These are phyloP conservation scores for Pseudoperonospora humuli DNA, from an alignment of 352 stramenopile species.

Conservation along the genomic window DNA sequence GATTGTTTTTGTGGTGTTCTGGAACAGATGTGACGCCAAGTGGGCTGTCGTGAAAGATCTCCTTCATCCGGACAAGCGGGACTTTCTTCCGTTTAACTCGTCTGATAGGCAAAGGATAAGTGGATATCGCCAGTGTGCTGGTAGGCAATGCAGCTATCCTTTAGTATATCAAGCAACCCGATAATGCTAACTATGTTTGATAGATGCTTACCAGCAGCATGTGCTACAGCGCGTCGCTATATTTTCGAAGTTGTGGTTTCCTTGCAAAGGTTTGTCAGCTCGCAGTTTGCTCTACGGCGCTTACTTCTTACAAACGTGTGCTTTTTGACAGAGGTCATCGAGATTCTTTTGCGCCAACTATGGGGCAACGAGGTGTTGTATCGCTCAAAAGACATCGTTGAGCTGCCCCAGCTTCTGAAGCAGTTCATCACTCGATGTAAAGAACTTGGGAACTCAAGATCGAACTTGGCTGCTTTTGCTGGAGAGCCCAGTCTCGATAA, in stretches of 20 bases:
- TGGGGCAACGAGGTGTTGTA: slow-evolving; percentile 14
- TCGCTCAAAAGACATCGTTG: slow-evolving; percentile 11
- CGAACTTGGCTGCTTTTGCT: slow-evolving; percentile 21
- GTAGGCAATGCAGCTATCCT: slow-evolving; percentile 7
- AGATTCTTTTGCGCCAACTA: slow-evolving; percentile 28
- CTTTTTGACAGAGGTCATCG: slow-evolving; percentile 23
- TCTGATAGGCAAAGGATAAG: background rate
- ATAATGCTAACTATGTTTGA: slow-evolving; percentile 2
- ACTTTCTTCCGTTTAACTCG: slow-evolving; percentile 34
- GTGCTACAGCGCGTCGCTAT: slow-evolving; percentile 26
- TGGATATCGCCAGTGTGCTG: slow-evolving; percentile 11
- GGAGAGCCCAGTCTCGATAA: slow-evolving; percentile 3
- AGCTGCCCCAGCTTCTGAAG: slow-evolving; percentile 33
- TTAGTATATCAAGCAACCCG: background rate
- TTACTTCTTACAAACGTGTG: background rate
- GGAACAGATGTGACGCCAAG: slow-evolving; percentile 26
- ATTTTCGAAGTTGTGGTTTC: slow-evolving; percentile 29
- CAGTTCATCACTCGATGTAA: slow-evolving; percentile 12
- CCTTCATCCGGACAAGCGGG: slow-evolving; percentile 25
- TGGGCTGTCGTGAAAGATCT: slow-evolving; percentile 42
- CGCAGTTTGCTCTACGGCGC: background rate
- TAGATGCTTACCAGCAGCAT: slow-evolving; percentile 28
- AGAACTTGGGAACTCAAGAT: slow-evolving; percentile 12
- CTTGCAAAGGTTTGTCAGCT: slow-evolving; percentile 19
- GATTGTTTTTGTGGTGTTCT: background rate